Evolutionary conservation across 257 asterid species (phyloP), one percentile per base, ranked within the genome.

Genomic region (Solanum pimpinellifolium): DNA sequence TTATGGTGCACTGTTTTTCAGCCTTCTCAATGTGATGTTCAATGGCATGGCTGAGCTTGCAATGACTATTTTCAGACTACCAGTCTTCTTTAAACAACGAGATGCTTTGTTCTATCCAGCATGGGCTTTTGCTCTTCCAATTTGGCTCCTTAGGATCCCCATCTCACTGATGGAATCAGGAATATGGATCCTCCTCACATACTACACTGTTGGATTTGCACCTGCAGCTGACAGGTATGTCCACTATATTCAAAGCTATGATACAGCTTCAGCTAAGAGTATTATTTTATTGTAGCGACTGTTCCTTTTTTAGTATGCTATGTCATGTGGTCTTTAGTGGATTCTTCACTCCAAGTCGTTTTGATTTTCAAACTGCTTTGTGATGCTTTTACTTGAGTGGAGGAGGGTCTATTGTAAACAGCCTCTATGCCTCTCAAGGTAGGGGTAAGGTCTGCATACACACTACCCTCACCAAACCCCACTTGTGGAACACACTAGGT

Each of bases 31-130:
- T 60, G 95, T 94, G 60, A 94, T 94, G 97, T 94, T 94, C 88
- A 93, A 93, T 77, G 97, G 97, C 62, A 94, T 91, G 92, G 93
- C 95, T 2, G 97, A 94, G 91, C 95, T 94, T 62, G 97, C 95
- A 31, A 88, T 94, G 95, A 93, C 94, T 85, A 91, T 92, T 80
- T 89, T 91, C 25, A 90, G 97, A 91, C 95, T 94, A 46, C 97
- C 96, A 0, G 95, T 93, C 77, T 94, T 94, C 89, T 93, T 94
- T 86, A 94, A 94, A 88, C 97, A 93, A 65, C 87, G 97, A 86
- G 97, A 94, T 44, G 89, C 97, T 15, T 87, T 92, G 21, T 90
- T 94, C 88, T 94, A 91, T 85, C 97, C 97, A 3, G 94, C 97
- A 2, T 94, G 97, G 97, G 94, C 97, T 35, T 94, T 94, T 88